Evolutionary conservation across 495 filamentous ascomycete genomes (phyloP).

Genomic region (Cercophora sp.): DNA sequence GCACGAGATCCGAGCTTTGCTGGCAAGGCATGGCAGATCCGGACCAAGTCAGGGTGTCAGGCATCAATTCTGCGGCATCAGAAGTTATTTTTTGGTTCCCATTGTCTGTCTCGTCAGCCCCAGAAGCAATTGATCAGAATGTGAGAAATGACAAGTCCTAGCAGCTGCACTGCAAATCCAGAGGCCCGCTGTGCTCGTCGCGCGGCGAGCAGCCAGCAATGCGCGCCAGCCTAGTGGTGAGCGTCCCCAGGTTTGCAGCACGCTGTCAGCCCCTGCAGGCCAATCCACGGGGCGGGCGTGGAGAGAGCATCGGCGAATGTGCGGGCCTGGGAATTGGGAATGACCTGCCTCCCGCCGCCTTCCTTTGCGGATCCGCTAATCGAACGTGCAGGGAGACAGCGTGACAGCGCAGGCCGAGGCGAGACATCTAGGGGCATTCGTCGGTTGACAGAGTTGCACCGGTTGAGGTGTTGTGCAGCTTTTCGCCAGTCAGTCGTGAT

Average conservation of each 20-base stretch:
- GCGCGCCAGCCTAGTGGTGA: not conserved
- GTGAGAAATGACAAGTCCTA: not conserved
- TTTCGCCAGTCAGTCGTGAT: too few species aligned
- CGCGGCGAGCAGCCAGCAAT: too few species aligned
- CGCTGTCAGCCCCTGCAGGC: not conserved
- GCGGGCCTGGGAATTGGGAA: not conserved
- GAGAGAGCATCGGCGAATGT: not conserved
- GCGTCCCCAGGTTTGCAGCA: not conserved
- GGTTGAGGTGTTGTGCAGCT: too few species aligned
- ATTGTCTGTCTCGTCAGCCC: not conserved
- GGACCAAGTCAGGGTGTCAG: not conserved
- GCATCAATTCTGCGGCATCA: not conserved
- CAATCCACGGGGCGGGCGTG: too few species aligned
- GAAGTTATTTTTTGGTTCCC: not conserved
- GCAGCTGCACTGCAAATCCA: too few species aligned
- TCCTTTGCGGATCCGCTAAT: not conserved
- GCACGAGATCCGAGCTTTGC: not conserved
- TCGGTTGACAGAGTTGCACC: too few species aligned
- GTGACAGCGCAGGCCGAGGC: not conserved
- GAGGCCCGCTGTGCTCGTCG: too few species aligned
- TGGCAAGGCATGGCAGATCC: slow-evolving; percentile 5
- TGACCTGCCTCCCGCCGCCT: not conserved
- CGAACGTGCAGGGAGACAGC: not conserved
- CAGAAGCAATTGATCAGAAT: not conserved
- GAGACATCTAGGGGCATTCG: too few species aligned